These are phyloP conservation scores for Typha latifolia DNA, from an alignment of 176 grass and related monocot genomes.

Conservation along the genomic window DNA sequence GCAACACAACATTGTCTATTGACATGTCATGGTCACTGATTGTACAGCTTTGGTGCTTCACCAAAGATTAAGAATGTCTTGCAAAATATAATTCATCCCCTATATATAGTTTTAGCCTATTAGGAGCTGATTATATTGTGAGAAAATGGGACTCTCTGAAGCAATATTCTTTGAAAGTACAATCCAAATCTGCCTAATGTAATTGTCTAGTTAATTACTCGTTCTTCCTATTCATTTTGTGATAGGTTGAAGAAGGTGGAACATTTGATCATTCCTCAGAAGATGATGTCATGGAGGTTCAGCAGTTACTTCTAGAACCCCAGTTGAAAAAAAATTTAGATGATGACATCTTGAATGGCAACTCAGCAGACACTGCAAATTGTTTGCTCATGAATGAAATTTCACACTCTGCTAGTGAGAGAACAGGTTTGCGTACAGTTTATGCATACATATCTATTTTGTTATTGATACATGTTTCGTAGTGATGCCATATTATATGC, in stretches of 20 bases:
- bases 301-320: slow-evolving; percentile 16
- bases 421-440: slow-evolving; percentile 10
- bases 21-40: no score
- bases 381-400: slow-evolving; percentile 8
- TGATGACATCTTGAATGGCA: slow-evolving; percentile 9
- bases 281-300: slow-evolving; percentile 10
- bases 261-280: not conserved
- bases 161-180: no score
- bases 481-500: not conserved
- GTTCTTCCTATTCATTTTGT: not conserved
- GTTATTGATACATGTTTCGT: not conserved
- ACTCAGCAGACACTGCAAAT: not conserved
- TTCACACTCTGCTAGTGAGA: not conserved
- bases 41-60: no score
- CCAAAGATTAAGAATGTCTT: no score
- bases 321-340: slow-evolving; percentile 14
- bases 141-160: no score
- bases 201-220: no score
- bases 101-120: no score
- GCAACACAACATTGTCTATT: no score
- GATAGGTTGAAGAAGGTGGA: slow-evolving; percentile 4
- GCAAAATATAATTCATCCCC: no score
- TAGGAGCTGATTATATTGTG: no score
- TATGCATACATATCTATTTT: not conserved
- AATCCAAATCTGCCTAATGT: no score